Percentiles rank a stretch among this genome's conserved stretches.
phyloP scores from a whole-genome alignment of 805 yeast genomes.

The Yarrowia osloensis region DNA sequence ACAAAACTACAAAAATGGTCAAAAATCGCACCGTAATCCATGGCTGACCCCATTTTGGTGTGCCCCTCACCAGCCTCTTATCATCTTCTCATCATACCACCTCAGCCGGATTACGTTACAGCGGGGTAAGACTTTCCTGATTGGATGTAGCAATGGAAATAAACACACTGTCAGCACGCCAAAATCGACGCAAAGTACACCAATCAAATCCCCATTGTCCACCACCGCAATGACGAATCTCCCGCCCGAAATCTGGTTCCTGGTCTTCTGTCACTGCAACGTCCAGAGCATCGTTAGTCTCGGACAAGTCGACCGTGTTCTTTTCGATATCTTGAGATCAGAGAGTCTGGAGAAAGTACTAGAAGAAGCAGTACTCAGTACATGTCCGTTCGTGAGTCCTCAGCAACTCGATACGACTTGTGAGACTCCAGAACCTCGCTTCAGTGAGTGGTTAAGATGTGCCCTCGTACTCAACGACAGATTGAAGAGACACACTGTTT shows the following conservation, averaged over 20 bases:
- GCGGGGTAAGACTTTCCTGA: not conserved
- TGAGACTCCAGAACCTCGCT: not conserved
- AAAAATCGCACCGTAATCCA: too few relatives aligned
- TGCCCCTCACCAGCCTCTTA: too few relatives aligned
- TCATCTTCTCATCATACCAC: too few relatives aligned
- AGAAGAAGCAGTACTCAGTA: not conserved
- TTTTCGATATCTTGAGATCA: not conserved
- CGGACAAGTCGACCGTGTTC: not conserved
- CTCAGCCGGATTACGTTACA: not conserved
- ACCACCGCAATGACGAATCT: not conserved
- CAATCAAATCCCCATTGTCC: too few relatives aligned
- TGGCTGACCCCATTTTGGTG: too few relatives aligned
- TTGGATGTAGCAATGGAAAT: not conserved
- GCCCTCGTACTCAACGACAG: not conserved
- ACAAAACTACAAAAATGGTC: too few relatives aligned
- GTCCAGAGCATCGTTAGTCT: not conserved
- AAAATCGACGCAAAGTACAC: too few relatives aligned
- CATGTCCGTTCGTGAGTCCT: not conserved
- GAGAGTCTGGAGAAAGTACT: not conserved
- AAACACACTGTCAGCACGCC: too few relatives aligned
- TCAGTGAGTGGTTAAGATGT: not conserved
- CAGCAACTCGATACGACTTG: too few relatives aligned
- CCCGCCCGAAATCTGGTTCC: not conserved
- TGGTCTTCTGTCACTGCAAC: not conserved
- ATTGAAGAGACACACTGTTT: not conserved